These are phyloP conservation scores for Talaromyces sp. DNA, from an alignment of 2,329 filamentous ascomycete species.

Conservation along the genomic window DNA sequence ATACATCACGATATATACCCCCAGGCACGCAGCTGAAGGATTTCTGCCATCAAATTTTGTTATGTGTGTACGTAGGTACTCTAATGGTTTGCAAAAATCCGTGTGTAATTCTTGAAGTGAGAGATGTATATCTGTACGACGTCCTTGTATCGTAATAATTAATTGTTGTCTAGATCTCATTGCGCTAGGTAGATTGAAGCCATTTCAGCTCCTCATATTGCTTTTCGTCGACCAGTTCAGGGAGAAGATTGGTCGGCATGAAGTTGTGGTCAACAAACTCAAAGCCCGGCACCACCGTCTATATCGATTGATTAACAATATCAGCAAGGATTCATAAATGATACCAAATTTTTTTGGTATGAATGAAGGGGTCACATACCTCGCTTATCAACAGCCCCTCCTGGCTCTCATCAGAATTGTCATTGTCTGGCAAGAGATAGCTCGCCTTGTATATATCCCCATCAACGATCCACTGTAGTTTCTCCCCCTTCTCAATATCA, in stretches of 20 bases:
- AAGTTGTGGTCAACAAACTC: constrained; percentile 65
- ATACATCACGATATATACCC: too few species aligned
- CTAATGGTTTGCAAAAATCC: too few species aligned
- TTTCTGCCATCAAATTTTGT: too few species aligned
- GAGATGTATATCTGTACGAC: too few species aligned
- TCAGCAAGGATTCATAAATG: background rate
- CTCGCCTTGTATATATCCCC: constrained; percentile 63
- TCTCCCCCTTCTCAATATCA: constrained; percentile 54
- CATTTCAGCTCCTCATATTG: constrained; percentile 44
- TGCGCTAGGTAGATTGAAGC: constrained; percentile 15
- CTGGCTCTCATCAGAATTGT: constrained; percentile 29
- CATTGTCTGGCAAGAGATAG: constrained; percentile 50
- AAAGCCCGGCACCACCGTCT: constrained; percentile 63
- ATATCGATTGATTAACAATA: background rate
- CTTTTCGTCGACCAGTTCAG: constrained; percentile 48
- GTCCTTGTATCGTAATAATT: background rate
- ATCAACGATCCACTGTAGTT: constrained; percentile 63
- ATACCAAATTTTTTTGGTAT: background rate
- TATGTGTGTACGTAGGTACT: too few species aligned
- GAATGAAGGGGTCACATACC: constrained; percentile 21
- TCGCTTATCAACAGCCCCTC: constrained; percentile 60
- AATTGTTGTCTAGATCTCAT: background rate
- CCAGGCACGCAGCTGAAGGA: too few species aligned
- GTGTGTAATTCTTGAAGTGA: too few species aligned
- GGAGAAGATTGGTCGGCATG: constrained; percentile 47